A percentile compares a stretch with the other conserved stretches of the same genome.
Conservation (phyloP, 306 rosid species). For the Trifolium pratense region DNA sequence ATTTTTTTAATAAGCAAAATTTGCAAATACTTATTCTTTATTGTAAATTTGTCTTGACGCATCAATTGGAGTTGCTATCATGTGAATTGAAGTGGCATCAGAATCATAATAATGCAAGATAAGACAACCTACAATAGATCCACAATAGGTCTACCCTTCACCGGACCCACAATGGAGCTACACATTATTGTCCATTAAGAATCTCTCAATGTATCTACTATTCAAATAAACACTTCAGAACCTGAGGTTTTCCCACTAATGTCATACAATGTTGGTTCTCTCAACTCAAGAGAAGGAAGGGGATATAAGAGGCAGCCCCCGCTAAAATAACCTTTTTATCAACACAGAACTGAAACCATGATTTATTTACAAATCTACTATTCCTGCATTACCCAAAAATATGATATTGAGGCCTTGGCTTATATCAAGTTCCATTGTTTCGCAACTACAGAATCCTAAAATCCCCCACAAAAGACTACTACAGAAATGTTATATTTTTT, state of each 20-base stretch:
- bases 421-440: background rate
- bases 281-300: background rate
- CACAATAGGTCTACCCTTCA: background rate
- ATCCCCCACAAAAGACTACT: conserved; percentile 1
- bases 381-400: background rate
- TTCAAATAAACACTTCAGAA: background rate
- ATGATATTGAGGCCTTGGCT: background rate
- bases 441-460: background rate
- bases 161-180: background rate
- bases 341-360: background rate
- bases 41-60: background rate
- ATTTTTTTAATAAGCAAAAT: no score
- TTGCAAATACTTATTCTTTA: background rate
- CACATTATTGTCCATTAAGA: background rate
- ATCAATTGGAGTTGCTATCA: background rate
- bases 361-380: background rate
- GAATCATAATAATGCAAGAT: background rate
- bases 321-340: background rate
- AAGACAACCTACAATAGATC: background rate
- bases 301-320: background rate
- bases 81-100: background rate
- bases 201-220: background rate
- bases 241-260: background rate
- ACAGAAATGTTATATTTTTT: background rate
- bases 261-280: background rate